phyloP scores from a whole-genome alignment of 2,329 filamentous ascomycete species.

The Trichoderma sp. region DNA sequence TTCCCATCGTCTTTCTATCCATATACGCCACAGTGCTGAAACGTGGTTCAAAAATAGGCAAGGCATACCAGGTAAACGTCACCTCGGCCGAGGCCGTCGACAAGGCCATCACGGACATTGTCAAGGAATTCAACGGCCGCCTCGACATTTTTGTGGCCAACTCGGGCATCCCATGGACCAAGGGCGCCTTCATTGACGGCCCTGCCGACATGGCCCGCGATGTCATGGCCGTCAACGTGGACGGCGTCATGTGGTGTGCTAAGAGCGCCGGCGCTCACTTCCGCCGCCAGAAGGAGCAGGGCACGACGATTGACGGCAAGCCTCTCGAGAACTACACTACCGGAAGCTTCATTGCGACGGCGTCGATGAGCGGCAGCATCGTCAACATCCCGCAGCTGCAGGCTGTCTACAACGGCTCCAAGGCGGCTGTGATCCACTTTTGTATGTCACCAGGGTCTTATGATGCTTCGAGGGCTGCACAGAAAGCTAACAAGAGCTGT shows the following conservation, averaged over 20 bases:
- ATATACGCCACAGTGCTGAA: background rate
- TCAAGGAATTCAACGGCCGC: slow-evolving; percentile 71
- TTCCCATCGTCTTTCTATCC: background rate
- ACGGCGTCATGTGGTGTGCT: slow-evolving; percentile 78
- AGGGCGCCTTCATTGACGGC: slow-evolving; percentile 69
- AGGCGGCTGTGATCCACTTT: slow-evolving; percentile 65
- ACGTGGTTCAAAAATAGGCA: slow-evolving; percentile 29
- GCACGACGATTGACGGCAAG: slow-evolving; percentile 64
- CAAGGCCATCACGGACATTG: slow-evolving; percentile 54
- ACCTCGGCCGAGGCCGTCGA: slow-evolving; percentile 57
- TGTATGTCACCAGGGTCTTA: slow-evolving; percentile 45
- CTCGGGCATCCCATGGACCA: slow-evolving; percentile 73
- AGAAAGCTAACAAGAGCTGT: background rate
- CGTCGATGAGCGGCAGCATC: slow-evolving; percentile 78
- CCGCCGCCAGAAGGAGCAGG: slow-evolving; percentile 69
- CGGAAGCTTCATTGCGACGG: slow-evolving; percentile 77
- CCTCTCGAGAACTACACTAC: slow-evolving; percentile 62
- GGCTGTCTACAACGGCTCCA: slow-evolving; percentile 73
- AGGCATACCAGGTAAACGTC: slow-evolving; percentile 62
- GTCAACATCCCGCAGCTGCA: slow-evolving; percentile 78
- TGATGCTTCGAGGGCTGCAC: background rate
- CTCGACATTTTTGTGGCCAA: slow-evolving; percentile 82
- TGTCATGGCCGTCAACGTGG: slow-evolving; percentile 72
- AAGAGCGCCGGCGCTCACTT: slow-evolving; percentile 71
- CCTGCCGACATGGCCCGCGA: slow-evolving; percentile 65